Conservation (phyloP, 140 eudicot genomes). For the Cichorium intybus region DNA sequence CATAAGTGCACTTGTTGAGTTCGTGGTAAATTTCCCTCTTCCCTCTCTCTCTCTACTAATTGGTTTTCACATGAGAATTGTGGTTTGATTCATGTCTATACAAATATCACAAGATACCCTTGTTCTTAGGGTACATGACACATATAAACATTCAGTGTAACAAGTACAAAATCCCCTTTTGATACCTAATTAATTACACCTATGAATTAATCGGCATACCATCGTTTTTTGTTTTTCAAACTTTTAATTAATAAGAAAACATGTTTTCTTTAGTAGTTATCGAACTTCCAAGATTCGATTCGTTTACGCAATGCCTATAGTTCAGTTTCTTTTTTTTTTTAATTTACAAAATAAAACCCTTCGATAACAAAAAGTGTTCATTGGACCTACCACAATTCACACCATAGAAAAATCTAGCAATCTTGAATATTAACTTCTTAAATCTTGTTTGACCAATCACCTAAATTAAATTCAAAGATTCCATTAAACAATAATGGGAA, state of each 20-base stretch:
- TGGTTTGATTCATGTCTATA: not conserved
- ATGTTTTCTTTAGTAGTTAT: not conserved
- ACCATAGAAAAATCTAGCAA: not conserved
- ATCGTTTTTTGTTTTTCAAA: not conserved
- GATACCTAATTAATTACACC: not conserved
- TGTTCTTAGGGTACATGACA: not conserved
- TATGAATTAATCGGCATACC: not conserved
- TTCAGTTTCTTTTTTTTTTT: not conserved
- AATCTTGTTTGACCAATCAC: not conserved
- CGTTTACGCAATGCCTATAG: not conserved
- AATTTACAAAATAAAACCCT: not conserved
- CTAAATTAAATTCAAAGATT: not conserved
- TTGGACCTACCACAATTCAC: not conserved
- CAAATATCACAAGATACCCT: not conserved
- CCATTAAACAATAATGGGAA: not conserved
- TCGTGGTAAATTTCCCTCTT: conserved; percentile 45
- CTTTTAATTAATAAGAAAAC: not conserved
- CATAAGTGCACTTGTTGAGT: conserved; percentile 64
- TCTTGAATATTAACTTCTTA: not conserved
- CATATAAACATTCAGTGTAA: not conserved
- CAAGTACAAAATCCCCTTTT: not conserved
- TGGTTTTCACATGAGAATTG: not conserved
- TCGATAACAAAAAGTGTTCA: not conserved
- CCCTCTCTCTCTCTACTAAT: not conserved
- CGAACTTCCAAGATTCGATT: not conserved